Base-by-base conservation (phyloP, 2,329 filamentous ascomycete genomes). In the Phialophora tarda region DNA sequence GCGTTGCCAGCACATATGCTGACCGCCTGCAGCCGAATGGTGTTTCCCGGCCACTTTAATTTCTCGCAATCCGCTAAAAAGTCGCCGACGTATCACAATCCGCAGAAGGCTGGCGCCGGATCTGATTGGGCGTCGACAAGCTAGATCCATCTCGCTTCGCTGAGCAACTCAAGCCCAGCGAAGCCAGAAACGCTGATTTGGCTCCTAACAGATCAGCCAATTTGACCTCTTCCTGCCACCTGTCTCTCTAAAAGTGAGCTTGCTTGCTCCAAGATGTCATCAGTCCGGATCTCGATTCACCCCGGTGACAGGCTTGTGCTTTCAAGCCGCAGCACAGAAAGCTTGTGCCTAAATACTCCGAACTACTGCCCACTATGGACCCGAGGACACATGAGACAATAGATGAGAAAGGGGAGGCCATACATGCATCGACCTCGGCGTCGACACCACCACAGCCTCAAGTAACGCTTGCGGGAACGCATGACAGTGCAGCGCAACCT, bases 381-480 rank as follows among this genome's bases (percentile, higher is more conserved):
- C 38, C 57, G 34, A 51, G 3, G 26, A 23, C 23, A 14, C n/a
- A 26, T 48, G 26, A 24, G 44, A 51, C 57, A 26, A 24, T 59
- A n/a, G 57, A 59, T 34, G 57, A 59, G 26, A 59, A 48, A 50
- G 57, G 41, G 23, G 57, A 59, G 12, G 11, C 28, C 26, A 34
- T 17, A 12, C 57, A 59, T 38, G 48, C 30, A 28, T 44, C 47
- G 21, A 23, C 44, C 21, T 24, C 41, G 28, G 14, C 32, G 26
- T 23, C n/a, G 24, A 26, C 28, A 24, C 21, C 59, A 38, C 12
- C 59, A n/a, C 21, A 17, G 14, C 24, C 53, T 21, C 23, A 54
- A 17, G 23, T 23, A 51, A 6, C 59, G 17, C 59, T 23, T n/a
- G 58, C 44, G 17, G 59, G 48, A 3, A 38, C 32, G 34, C 59